phyloP scores from a whole-genome alignment of 2,329 filamentous ascomycete species.

The Claviceps sp. region DNA sequence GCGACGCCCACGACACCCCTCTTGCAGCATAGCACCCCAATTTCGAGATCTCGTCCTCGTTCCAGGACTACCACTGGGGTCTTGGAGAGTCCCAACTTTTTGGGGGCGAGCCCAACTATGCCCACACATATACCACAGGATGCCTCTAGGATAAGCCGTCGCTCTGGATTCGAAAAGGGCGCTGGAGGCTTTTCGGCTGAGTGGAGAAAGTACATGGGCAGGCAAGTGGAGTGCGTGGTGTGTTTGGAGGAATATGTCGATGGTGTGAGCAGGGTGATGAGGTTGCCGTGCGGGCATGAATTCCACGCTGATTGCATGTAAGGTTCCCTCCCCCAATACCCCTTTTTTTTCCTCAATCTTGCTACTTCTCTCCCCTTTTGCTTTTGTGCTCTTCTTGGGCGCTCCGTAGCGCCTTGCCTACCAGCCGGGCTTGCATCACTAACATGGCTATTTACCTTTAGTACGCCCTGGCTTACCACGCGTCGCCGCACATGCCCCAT shows the following conservation, averaged over 20 bases:
- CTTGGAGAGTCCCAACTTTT: slow-evolving; percentile 33
- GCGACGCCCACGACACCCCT: slow-evolving; percentile 69
- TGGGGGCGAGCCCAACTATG: slow-evolving; percentile 29
- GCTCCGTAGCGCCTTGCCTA: background rate
- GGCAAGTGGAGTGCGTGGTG: slow-evolving; percentile 81
- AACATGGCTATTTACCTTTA: slow-evolving; percentile 21
- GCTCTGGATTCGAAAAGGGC: slow-evolving; percentile 35
- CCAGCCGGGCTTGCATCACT: background rate
- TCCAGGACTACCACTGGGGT: slow-evolving; percentile 52
- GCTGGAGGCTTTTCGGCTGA: slow-evolving; percentile 29
- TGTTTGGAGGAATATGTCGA: slow-evolving; percentile 95
- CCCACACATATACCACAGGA: slow-evolving; percentile 24
- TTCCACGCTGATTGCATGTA: slow-evolving; percentile 98
- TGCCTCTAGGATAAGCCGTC: slow-evolving; percentile 17
- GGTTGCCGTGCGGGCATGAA: slow-evolving; percentile 90
- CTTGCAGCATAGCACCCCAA: slow-evolving; percentile 42
- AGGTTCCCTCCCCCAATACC: slow-evolving; percentile 28
- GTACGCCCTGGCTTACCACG: slow-evolving; percentile 93
- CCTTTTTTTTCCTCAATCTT: no score
- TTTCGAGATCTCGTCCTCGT: slow-evolving; percentile 40
- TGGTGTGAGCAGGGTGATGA: slow-evolving; percentile 91
- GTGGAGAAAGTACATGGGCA: slow-evolving; percentile 54
- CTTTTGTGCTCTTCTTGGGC: background rate
- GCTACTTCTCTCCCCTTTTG: background rate
- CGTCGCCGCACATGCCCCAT: slow-evolving; percentile 94